Conservation (phyloP, 2,329 filamentous ascomycete species). For the Aspergillus sp. region DNA sequence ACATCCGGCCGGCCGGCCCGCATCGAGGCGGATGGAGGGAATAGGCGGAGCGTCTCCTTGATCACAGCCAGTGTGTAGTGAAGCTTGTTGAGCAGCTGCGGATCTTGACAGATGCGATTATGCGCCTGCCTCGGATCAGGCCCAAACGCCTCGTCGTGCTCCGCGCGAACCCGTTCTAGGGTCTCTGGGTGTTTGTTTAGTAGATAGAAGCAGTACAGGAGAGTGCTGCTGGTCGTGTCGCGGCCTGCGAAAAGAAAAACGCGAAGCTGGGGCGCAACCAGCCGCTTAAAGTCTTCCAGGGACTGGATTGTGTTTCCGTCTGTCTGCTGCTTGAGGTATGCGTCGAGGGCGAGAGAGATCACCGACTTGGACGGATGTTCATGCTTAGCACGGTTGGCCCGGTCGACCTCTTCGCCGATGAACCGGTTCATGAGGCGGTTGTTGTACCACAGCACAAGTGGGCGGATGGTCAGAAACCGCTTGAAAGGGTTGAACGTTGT, state of each 20-base stretch:
- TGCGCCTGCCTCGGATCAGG: slow-evolving; percentile 28
- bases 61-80: slow-evolving; percentile 46
- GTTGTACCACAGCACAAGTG: too few relatives aligned
- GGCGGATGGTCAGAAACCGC: too few relatives aligned
- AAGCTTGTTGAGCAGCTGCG: slow-evolving; percentile 42
- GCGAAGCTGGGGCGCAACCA: too few relatives aligned
- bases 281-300: too few relatives aligned
- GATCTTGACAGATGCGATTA: slow-evolving; percentile 32
- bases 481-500: too few relatives aligned
- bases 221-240: slow-evolving; percentile 14
- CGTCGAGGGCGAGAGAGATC: neutral
- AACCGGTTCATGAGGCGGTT: too few relatives aligned
- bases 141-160: slow-evolving; percentile 47
- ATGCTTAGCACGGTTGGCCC: neutral
- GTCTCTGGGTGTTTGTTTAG: slow-evolving; percentile 26
- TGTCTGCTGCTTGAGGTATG: neutral
- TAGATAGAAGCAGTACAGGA: slow-evolving; percentile 26
- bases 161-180: slow-evolving; percentile 32
- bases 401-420: neutral
- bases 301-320: too few relatives aligned
- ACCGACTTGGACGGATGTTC: neutral
- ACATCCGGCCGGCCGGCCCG: slow-evolving; percentile 8
- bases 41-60: slow-evolving; percentile 48
- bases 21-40: slow-evolving; percentile 29
- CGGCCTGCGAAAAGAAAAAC: slow-evolving; percentile 23